Evolutionary conservation across 2,329 filamentous ascomycete species (phyloP).

Genomic region (Aspergillus sp.): DNA sequence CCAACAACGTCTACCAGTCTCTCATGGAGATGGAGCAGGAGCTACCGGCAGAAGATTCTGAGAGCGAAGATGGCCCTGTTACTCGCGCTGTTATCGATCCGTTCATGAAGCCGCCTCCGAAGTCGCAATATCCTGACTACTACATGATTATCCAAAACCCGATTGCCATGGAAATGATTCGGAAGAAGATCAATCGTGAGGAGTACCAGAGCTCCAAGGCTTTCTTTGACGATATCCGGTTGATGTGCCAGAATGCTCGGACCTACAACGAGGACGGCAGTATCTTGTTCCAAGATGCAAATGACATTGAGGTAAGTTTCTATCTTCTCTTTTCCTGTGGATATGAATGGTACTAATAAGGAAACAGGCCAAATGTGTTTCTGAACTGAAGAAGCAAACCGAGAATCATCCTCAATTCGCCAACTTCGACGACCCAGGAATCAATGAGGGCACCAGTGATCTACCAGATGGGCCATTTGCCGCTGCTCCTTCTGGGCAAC

Average conservation of each 20-base stretch:
- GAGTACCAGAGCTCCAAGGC: constrained; percentile 78
- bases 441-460: constrained; percentile 40
- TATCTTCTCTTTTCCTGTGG: constrained; percentile 2
- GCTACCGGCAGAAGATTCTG: constrained; percentile 46
- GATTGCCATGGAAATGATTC: constrained; percentile 93
- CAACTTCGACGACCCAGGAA: constrained; percentile 49
- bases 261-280: constrained; percentile 97
- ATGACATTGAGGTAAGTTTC: constrained; percentile 74
- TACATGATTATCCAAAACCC: constrained; percentile 87
- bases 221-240: constrained; percentile 72
- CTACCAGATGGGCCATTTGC: constrained; percentile 53
- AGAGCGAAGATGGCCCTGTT: constrained; percentile 46
- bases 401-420: constrained; percentile 50
- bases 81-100: constrained; percentile 85
- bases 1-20: constrained; percentile 69
- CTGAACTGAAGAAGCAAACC: constrained; percentile 48
- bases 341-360: constrained; percentile 6
- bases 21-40: constrained; percentile 81
- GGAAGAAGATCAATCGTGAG: constrained; percentile 91
- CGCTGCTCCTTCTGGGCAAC: constrained; percentile 48
- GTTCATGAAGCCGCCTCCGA: constrained; percentile 85
- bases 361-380: constrained; percentile 42
- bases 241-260: constrained; percentile 84
- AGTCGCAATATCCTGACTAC: constrained; percentile 87
- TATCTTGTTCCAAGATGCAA: constrained; percentile 84